Percentiles rank a stretch among this genome's conserved stretches.
Evolutionary conservation across 2,329 filamentous ascomycete genomes (phyloP).

Genomic region (Epicoccum sorghinum): DNA sequence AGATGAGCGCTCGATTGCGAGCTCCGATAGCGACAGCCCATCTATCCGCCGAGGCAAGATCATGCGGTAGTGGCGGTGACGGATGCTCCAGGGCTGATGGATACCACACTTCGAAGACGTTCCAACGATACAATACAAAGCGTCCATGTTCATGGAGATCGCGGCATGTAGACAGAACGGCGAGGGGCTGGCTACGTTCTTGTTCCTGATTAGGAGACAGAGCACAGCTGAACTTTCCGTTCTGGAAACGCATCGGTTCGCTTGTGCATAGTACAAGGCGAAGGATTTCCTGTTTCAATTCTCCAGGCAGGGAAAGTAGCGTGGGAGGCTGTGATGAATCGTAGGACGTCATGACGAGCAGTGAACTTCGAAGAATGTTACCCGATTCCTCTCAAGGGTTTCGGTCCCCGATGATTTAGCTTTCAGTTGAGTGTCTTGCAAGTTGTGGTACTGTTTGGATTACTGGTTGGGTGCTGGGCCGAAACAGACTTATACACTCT

Average conservation of each 20-base stretch:
- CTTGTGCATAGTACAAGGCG: background rate
- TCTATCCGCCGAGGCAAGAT: too few species aligned
- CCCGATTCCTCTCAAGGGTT: too few species aligned
- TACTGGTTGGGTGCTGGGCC: too few species aligned
- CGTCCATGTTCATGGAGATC: background rate
- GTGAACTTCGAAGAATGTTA: background rate
- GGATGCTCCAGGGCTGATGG: too few species aligned
- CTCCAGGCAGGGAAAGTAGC: background rate
- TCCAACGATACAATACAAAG: background rate
- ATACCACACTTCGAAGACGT: background rate
- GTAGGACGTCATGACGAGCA: background rate
- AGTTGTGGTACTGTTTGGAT: too few species aligned
- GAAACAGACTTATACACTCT: too few species aligned
- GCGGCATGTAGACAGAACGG: background rate
- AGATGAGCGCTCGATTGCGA: background rate
- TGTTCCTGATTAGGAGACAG: too few species aligned
- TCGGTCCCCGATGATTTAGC: too few species aligned
- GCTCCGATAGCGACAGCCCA: background rate
- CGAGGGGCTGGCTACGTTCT: background rate
- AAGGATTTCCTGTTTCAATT: background rate
- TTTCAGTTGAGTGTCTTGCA: too few species aligned
- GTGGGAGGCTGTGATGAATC: background rate
- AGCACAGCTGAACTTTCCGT: too few species aligned
- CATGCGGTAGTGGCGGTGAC: too few species aligned
- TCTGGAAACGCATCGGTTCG: background rate